phyloP scores from a whole-genome alignment of 169 alveolate genomes.

The Plasmodium relictum region DNA sequence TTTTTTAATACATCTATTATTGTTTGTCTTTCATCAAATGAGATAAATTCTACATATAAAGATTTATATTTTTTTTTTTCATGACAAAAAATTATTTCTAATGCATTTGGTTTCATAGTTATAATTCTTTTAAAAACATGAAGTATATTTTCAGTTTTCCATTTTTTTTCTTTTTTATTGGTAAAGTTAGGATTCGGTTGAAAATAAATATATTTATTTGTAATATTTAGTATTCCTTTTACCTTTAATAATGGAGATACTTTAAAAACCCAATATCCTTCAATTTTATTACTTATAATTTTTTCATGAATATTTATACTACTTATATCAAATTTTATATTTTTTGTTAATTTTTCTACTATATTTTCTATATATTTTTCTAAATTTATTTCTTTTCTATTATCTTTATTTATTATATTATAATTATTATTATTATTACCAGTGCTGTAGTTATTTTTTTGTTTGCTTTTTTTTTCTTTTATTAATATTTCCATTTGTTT shows the following conservation, averaged over 20 bases:
- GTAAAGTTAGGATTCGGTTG: conserved; percentile 90
- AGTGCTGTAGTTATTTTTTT: not conserved
- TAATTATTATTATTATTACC: not conserved
- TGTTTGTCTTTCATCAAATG: conserved; percentile 83
- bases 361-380: conserved; percentile 48
- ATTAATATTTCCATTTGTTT: conserved; percentile 74
- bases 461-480: conserved; percentile 39
- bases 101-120: conserved; percentile 86
- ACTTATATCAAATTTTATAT: conserved; percentile 78
- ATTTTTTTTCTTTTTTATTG: conserved; percentile 85
- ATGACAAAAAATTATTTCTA: conserved; percentile 89
- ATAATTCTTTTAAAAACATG: conserved; percentile 87
- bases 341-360: conserved; percentile 17
- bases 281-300: conserved; percentile 78
- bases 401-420: not conserved
- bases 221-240: conserved; percentile 87
- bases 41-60: conserved; percentile 85
- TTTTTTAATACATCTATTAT: conserved; percentile 79
- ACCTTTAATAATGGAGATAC: conserved; percentile 86
- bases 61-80: conserved; percentile 84
- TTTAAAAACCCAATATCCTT: conserved; percentile 85
- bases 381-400: conserved; percentile 26
- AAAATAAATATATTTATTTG: conserved; percentile 86
- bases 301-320: conserved; percentile 81
- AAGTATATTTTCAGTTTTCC: conserved; percentile 80